phyloP scores from a whole-genome alignment of 2,329 filamentous ascomycete species.

The Diaporthe eres region DNA sequence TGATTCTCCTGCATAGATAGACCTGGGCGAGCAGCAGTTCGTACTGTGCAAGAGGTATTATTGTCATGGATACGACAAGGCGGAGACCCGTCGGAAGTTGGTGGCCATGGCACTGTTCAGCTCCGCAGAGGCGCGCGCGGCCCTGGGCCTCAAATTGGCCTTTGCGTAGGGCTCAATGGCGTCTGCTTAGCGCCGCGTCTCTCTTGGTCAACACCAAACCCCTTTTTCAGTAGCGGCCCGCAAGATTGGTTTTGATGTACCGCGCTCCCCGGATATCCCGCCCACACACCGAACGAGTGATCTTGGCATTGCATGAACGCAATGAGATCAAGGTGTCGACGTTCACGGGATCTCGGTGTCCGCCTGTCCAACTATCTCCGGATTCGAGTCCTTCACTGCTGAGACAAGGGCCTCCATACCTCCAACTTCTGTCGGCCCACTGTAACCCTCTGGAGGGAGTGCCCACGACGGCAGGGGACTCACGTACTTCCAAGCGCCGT shows the following conservation, averaged over 20 bases:
- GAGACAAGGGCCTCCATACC: conserved; percentile 71
- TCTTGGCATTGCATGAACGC: conserved; percentile 15
- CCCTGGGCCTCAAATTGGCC: conserved; percentile 23
- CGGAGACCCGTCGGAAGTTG: conserved; percentile 30
- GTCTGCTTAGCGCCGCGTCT: conserved; percentile 31
- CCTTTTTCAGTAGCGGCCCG: conserved; percentile 10
- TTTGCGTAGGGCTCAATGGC: conserved; percentile 31
- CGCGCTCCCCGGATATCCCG: conserved; percentile 19
- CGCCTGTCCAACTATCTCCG: conserved; percentile 53
- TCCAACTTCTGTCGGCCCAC: conserved; percentile 79
- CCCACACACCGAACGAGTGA: conserved; percentile 7
- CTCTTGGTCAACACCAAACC: conserved; percentile 21
- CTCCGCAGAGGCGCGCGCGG: conserved; percentile 30
- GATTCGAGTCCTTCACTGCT: conserved; percentile 63
- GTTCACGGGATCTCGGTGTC: conserved; percentile 21
- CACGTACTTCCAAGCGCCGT: conserved; percentile 88
- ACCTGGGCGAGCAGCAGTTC: conserved; percentile 22
- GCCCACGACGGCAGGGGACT: conserved; percentile 91
- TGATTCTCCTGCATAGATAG: conserved; percentile 33
- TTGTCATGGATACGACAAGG: conserved; percentile 31
- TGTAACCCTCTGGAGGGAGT: conserved; percentile 79
- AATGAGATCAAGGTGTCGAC: conserved; percentile 34
- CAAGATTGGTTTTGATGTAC: background rate
- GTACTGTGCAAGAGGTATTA: conserved; percentile 20
- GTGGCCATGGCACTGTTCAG: conserved; percentile 19